Evolutionary conservation across 2,329 filamentous ascomycete species (phyloP), one percentile per base, ranked within the genome.

Genomic region (Sarocladiaceae sp.): DNA sequence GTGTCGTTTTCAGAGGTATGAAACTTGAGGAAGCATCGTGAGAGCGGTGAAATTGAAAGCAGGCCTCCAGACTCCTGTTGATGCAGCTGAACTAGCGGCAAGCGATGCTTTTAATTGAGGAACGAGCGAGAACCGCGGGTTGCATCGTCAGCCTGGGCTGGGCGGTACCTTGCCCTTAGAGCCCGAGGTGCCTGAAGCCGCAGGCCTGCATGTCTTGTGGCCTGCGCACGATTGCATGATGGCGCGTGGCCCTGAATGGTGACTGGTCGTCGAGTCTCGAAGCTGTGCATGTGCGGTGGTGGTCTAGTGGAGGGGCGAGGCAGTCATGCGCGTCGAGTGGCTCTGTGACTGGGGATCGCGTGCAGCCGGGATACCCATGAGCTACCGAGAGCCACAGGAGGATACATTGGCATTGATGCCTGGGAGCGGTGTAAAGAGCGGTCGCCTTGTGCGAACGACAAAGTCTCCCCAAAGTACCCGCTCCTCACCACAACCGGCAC

Each of bases 221-320:
- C 23, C 15, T 41, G 23, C 23, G 26, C 21, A 24, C 21, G n/a
- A 21, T 21, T 11, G 34, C 34, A 39, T 39, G 34, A 39, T 21
- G 37, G 37, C 37, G 37, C 37, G 37, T 41, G 37, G 37, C 37
- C 37, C 37, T 41, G 37, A 15, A 41, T 41, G 37, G 15, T 41
- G 37, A 41, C 37, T 41, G 37, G 37, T 29, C 37, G 23, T 41
- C 20, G 37, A 29, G 5, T 21, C 4, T n/a, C n/a, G n/a, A n/a
- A n/a, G n/a, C n/a, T n/a, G n/a, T n/a, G n/a, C n/a, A 29, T 7
- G 37, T 35, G 33, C 16, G 15, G 37, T 27, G 18, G 18, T 21
- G 34, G 12, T 39, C 19, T 26, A 39, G 34, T 39, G 34, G 37
- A 41, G 37, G 21, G 37, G 37, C 24, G 23, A 41, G 37, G 37